These are phyloP conservation scores for Leucosporidium scottii DNA, from an alignment of 768 basidiomycete genomes.

Conservation along the genomic window DNA sequence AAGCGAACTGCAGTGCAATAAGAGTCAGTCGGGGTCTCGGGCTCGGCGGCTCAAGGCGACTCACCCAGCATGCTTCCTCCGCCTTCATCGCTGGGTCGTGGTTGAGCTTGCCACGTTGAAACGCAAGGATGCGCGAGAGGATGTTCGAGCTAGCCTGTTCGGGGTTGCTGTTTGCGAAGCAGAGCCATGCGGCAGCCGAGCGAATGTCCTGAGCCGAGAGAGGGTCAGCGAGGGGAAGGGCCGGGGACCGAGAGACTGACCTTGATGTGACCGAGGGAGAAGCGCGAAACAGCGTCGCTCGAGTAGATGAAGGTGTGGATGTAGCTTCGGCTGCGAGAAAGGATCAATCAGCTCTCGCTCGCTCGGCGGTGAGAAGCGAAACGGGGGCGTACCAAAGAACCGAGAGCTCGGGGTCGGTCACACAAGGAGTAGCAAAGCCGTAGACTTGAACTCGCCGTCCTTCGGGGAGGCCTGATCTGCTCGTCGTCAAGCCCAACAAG, in stretches of 20 bases:
- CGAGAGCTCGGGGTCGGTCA: background rate
- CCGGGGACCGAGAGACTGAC: background rate
- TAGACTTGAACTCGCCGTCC: background rate
- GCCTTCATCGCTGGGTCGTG: background rate
- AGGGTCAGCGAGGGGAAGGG: background rate
- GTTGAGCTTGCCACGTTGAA: background rate
- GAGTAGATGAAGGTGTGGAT: slow-evolving; percentile 2
- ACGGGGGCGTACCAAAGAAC: background rate
- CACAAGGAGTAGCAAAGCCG: slow-evolving; percentile 1
- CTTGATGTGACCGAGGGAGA: slow-evolving; percentile 1
- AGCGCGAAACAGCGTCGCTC: background rate
- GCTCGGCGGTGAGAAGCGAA: background rate
- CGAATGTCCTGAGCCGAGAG: slow-evolving; percentile 1
- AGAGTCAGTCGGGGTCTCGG: too few relatives aligned
- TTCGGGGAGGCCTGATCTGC: background rate
- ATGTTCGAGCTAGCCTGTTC: background rate
- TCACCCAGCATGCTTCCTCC: background rate
- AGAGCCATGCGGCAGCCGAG: slow-evolving; percentile 1
- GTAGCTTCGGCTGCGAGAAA: background rate
- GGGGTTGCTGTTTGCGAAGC: slow-evolving; percentile 1
- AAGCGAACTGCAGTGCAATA: background rate
- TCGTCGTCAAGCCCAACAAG: background rate
- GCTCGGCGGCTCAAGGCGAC: background rate
- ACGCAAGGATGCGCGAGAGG: slow-evolving; percentile 3
- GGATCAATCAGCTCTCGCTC: background rate